Percentiles rank a stretch among this genome's conserved stretches.
These are phyloP conservation scores for Aspergillus affinis DNA, from an alignment of 495 filamentous ascomycete species.

Conservation along the genomic window DNA sequence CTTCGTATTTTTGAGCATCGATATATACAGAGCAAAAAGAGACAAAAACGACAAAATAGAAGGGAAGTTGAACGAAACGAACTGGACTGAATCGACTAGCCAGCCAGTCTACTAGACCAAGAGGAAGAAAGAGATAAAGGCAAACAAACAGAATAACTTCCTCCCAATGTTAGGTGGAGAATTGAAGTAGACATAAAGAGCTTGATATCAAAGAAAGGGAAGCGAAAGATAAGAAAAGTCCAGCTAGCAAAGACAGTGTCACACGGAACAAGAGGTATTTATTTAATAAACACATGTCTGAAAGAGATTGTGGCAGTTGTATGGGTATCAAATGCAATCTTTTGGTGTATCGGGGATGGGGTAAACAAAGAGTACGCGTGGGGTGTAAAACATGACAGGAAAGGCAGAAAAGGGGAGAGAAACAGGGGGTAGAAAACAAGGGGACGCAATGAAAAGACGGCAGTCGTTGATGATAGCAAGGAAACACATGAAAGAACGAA, in stretches of 20 bases:
- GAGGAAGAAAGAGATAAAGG: not conserved
- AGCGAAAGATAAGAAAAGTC: too few species aligned
- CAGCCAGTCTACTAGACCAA: too few species aligned
- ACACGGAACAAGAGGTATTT: not conserved
- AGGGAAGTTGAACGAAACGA: too few species aligned
- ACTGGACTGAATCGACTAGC: too few species aligned
- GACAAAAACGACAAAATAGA: too few species aligned
- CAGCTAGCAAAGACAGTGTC: too few species aligned
- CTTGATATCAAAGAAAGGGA: not conserved
- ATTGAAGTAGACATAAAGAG: not conserved
- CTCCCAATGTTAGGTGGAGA: not conserved
- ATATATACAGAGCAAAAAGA: not conserved
- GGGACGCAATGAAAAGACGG: constrained; percentile 6
- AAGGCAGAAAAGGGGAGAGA: not conserved
- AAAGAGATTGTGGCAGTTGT: not conserved
- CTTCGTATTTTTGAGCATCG: constrained; percentile 9
- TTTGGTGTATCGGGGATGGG: constrained; percentile 2
- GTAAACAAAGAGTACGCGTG: not conserved
- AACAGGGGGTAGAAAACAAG: constrained; percentile 17
- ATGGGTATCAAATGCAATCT: constrained; percentile 23
- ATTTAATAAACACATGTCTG: not conserved
- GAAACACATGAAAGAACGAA: constrained; percentile 1
- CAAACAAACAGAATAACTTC: not conserved
- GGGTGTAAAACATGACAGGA: not conserved
- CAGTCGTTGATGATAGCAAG: not conserved